Conservation (phyloP, 202 grass and related monocot species). For the Setaria viridis region DNA sequence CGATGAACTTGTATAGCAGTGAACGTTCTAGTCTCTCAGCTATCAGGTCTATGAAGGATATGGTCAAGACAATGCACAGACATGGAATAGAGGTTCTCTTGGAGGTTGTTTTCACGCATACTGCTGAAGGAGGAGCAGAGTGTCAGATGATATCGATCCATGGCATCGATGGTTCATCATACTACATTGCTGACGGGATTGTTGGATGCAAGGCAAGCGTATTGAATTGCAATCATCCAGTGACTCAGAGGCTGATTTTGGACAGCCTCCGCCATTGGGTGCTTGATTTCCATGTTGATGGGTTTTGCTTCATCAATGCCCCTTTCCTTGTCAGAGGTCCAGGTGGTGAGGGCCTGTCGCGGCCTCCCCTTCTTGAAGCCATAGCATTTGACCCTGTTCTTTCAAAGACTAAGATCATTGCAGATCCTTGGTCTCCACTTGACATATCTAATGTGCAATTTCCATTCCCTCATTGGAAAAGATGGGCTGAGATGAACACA, state of each 20-base stretch:
- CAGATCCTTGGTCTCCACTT: slow-evolving; percentile 86
- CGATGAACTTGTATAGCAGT: slow-evolving; percentile 50
- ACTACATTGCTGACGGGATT: slow-evolving; percentile 60
- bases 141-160: slow-evolving; percentile 68
- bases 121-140: slow-evolving; percentile 68
- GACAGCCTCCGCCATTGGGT: slow-evolving; percentile 95
- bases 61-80: slow-evolving; percentile 83
- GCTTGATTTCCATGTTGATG: slow-evolving; percentile 90
- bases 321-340: slow-evolving; percentile 66
- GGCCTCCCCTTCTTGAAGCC: slow-evolving; percentile 78
- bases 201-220: slow-evolving; percentile 41
- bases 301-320: slow-evolving; percentile 92
- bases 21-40: slow-evolving; percentile 49
- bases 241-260: slow-evolving; percentile 87
- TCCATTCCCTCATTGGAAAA: slow-evolving; percentile 91
- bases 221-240: slow-evolving; percentile 71
- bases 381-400: slow-evolving; percentile 91
- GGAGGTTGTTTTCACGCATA: slow-evolving; percentile 81
- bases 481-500: slow-evolving; percentile 82
- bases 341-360: slow-evolving; percentile 62
- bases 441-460: slow-evolving; percentile 69
- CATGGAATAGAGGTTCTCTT: slow-evolving; percentile 86
- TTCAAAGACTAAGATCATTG: slow-evolving; percentile 85
- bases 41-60: slow-evolving; percentile 83
- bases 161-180: slow-evolving; percentile 80